Evolutionary conservation across 495 filamentous ascomycete genomes (phyloP).

Genomic region (Cercophora newfieldiana): DNA sequence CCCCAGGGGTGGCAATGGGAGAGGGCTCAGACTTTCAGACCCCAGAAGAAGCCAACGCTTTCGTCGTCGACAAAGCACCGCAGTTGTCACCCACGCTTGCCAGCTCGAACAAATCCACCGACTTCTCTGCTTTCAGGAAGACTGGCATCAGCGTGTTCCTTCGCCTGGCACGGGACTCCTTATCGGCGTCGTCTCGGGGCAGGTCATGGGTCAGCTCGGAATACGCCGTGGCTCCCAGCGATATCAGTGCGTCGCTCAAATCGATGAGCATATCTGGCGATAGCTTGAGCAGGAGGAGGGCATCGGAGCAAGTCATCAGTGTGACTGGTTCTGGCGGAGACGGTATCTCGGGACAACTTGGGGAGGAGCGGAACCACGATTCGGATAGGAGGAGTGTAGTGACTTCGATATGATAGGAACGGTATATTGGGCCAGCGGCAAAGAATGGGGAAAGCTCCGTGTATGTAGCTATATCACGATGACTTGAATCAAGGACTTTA

Average conservation of each 20-base stretch:
- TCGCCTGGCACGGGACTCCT: background rate
- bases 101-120: background rate
- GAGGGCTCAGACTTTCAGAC: too few species aligned
- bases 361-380: background rate
- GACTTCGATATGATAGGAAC: background rate
- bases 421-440: too few species aligned
- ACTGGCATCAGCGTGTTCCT: background rate
- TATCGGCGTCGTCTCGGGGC: background rate
- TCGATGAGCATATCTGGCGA: background rate
- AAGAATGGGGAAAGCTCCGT: too few species aligned
- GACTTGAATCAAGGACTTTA: too few species aligned
- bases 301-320: background rate
- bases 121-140: background rate
- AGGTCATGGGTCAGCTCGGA: background rate
- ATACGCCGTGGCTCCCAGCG: background rate
- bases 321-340: background rate
- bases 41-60: background rate
- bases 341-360: background rate
- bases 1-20: background rate
- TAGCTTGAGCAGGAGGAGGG: background rate
- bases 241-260: background rate
- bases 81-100: background rate
- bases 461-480: too few species aligned
- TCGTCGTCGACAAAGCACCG: background rate
- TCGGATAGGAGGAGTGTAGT: background rate